Conservation (phyloP, 495 filamentous ascomycete genomes). For the Aspergillus affinis region DNA sequence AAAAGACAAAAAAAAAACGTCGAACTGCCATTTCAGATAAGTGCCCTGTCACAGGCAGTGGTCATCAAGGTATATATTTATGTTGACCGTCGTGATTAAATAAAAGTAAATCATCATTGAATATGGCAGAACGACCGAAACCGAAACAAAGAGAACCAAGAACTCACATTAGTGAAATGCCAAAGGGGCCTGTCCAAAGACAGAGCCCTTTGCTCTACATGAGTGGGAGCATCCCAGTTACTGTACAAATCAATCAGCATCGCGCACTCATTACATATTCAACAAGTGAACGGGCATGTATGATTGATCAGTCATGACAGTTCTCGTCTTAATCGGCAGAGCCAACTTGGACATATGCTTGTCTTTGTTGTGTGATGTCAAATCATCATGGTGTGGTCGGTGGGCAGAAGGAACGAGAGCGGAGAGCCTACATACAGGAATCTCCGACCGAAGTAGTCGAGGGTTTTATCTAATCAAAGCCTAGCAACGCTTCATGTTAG, state of each 20-base stretch:
- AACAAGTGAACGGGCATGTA: conserved; percentile 10
- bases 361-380: conserved; percentile 49
- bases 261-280: conserved; percentile 22
- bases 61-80: conserved; percentile 86
- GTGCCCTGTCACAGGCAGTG: conserved; percentile 85
- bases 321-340: conserved; percentile 50
- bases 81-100: conserved; percentile 98
- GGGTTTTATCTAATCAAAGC: background rate
- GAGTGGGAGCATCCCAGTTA: background rate
- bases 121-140: conserved; percentile 9
- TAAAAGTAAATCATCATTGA: conserved; percentile 72
- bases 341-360: conserved; percentile 62
- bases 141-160: conserved; percentile 6
- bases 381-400: conserved; percentile 46
- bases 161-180: conserved; percentile 24
- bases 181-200: background rate
- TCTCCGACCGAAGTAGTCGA: background rate
- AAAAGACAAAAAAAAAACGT: background rate
- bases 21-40: conserved; percentile 51
- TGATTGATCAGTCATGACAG: conserved; percentile 48
- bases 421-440: conserved; percentile 32
- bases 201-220: background rate
- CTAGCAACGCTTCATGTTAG: conserved; percentile 21
- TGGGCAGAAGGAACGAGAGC: conserved; percentile 6
- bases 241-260: conserved; percentile 25